These are phyloP conservation scores for Neocucurbitaria cava DNA, from an alignment of 2,329 filamentous ascomycete genomes.

Conservation along the genomic window DNA sequence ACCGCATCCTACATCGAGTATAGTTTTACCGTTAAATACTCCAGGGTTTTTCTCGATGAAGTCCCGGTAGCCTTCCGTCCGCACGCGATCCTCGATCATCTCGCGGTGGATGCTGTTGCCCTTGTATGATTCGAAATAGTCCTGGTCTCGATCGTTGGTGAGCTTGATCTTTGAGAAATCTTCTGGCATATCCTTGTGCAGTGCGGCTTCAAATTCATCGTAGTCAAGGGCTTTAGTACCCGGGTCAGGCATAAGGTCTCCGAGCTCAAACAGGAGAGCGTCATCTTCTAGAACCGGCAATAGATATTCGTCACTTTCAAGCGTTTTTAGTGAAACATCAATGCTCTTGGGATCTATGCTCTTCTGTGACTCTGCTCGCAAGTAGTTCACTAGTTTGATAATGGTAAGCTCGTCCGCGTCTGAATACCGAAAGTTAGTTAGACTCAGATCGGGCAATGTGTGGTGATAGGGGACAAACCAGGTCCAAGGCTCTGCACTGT, in stretches of 20 bases:
- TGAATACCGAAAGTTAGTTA: constrained; percentile 24
- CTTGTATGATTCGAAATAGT: constrained; percentile 71
- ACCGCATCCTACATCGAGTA: constrained; percentile 88
- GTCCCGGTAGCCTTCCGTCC: constrained; percentile 91
- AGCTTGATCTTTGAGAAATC: constrained; percentile 37
- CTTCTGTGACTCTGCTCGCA: constrained; percentile 51
- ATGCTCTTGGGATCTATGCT: constrained; percentile 51
- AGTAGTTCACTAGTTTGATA: constrained; percentile 56
- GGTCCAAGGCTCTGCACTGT: constrained; percentile 39
- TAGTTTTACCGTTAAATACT: constrained; percentile 82
- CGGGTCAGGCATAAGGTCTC: constrained; percentile 66
- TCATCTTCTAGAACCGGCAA: constrained; percentile 89
- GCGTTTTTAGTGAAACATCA: constrained; percentile 64
- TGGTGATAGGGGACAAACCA: constrained; percentile 21
- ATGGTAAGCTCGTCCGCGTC: constrained; percentile 42
- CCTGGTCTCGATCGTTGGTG: constrained; percentile 59
- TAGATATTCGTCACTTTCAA: constrained; percentile 81
- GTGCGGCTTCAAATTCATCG: constrained; percentile 45
- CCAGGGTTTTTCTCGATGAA: constrained; percentile 94
- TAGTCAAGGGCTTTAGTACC: constrained; percentile 40
- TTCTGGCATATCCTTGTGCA: constrained; percentile 50
- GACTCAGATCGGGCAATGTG: constrained; percentile 19
- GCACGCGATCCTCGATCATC: constrained; percentile 89
- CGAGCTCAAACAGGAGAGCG: constrained; percentile 83
- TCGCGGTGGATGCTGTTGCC: constrained; percentile 84